These are phyloP conservation scores for Hibiscus tridactylites DNA, from an alignment of 345 rosid genomes.

Conservation along the genomic window DNA sequence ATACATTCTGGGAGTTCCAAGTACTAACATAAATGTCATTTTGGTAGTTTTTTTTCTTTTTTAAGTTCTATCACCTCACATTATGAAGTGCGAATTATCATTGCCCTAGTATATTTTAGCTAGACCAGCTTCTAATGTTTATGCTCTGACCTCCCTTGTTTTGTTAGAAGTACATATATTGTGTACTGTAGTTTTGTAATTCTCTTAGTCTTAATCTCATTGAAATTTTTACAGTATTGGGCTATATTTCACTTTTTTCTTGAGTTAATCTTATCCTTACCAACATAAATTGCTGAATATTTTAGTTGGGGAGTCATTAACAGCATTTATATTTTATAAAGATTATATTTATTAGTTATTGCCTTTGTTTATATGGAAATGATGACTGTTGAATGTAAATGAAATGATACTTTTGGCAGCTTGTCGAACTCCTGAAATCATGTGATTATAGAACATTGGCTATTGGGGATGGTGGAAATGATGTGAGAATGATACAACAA, in stretches of 20 bases:
- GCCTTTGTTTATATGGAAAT: neutral
- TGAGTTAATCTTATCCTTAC: neutral
- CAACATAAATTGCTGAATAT: neutral
- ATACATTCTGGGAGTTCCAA: neutral
- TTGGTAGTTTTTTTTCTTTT: neutral
- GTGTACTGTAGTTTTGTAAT: neutral
- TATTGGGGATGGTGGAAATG: constrained; percentile 99
- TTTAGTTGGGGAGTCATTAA: neutral
- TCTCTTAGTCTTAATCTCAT: neutral
- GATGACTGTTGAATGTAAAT: neutral
- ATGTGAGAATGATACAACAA: constrained; percentile 98
- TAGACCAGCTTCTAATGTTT: neutral
- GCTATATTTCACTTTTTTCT: neutral
- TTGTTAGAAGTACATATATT: neutral
- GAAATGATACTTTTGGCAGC: constrained; percentile 37
- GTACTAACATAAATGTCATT: neutral
- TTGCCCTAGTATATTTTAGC: neutral
- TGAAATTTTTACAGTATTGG: neutral
- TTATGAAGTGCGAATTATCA: neutral
- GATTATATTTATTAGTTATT: neutral
- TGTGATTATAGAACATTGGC: constrained; percentile 96
- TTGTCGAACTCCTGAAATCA: constrained; percentile 81
- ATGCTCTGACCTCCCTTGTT: neutral
- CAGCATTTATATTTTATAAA: neutral
- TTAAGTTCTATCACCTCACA: neutral